Base-by-base conservation (phyloP, 2,329 filamentous ascomycete genomes). In the Kalmusia sp. region DNA sequence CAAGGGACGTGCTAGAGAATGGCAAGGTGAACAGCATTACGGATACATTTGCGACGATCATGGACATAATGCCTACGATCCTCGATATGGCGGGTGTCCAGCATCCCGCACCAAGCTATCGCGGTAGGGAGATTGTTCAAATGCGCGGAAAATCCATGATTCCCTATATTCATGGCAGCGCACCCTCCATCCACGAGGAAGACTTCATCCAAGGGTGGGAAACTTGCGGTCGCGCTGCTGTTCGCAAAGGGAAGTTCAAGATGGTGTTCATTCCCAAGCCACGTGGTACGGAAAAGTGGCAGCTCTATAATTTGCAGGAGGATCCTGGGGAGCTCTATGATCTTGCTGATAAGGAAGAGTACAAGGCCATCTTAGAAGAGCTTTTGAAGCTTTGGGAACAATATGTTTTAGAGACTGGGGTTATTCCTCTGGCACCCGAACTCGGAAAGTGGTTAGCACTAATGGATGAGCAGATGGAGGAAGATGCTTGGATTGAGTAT, bases 191-290 rank as follows among this genome's bases (percentile, higher is more conserved):
- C 37, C 82, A 86, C 62, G 76, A 76, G 1, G 68, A 78, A 31
- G 79, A 84, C 52, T 80, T 81, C 56, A 78, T 84, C 52, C 76
- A 79, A 45, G 84, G 83, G 21, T 86, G 83, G 82, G 82, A 86
- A 56, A 80, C 79, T 0, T 84, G 80, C 59, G 80, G 81, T 0
- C 77, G 79, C 1, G 79, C 79, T 2, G 84, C 84, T 0, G 77
- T 85, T 21, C 81, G 83, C 37, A 81, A 80, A 48, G 82, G 79
- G 6, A 77, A 83, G 60, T 86, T 80, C 78, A 86, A 85, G 65
- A 82, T 82, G 4, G 78, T 84, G 37, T 85, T 82, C 62, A 82
- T 85, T 44, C 82, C 81, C 1, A 81, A 80, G 51, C 82, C 79
- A 17, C 83, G 82, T 58, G 82, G 82, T 0, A 77, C 78, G 0